phyloP scores from a whole-genome alignment of 2,329 filamentous ascomycete species.

The Cladosporium sp. region DNA sequence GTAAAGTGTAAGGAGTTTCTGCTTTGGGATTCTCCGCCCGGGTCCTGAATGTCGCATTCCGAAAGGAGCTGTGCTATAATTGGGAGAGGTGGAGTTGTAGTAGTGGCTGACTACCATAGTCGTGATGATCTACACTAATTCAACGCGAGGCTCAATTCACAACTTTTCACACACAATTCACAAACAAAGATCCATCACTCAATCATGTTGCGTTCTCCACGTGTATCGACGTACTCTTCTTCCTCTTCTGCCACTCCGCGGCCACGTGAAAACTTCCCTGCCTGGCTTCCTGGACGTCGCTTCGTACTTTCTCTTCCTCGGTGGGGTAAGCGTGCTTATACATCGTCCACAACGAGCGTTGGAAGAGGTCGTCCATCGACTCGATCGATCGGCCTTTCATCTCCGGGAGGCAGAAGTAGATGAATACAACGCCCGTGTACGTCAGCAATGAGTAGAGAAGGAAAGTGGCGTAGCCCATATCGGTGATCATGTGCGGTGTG shows the following conservation, averaged over 20 bases:
- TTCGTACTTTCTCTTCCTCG: slow-evolving; percentile 25
- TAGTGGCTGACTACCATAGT: not conserved
- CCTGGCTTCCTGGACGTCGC: slow-evolving; percentile 23
- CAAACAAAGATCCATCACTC: not conserved
- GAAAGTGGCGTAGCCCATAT: slow-evolving; percentile 25
- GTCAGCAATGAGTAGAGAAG: slow-evolving; percentile 25
- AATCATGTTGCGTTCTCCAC: not conserved
- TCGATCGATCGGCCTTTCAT: slow-evolving; percentile 26
- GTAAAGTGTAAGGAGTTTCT: not conserved
- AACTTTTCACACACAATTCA: not conserved
- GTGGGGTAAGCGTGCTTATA: slow-evolving; percentile 25
- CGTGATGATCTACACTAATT: not conserved
- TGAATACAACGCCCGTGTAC: slow-evolving; percentile 24
- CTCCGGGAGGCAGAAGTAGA: slow-evolving; percentile 26
- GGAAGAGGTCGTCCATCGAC: slow-evolving; percentile 28
- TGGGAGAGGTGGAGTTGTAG: not conserved
- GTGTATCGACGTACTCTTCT: not conserved
- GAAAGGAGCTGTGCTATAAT: not conserved
- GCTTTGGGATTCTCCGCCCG: not conserved
- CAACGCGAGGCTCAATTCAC: not conserved
- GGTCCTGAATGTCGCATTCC: not conserved
- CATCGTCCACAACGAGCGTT: slow-evolving; percentile 25
- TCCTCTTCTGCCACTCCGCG: slow-evolving; percentile 5
- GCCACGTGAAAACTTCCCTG: slow-evolving; percentile 17
- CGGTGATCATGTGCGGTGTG: slow-evolving; percentile 24